Conservation (phyloP, 345 rosid species). For the Combretum micranthum region DNA sequence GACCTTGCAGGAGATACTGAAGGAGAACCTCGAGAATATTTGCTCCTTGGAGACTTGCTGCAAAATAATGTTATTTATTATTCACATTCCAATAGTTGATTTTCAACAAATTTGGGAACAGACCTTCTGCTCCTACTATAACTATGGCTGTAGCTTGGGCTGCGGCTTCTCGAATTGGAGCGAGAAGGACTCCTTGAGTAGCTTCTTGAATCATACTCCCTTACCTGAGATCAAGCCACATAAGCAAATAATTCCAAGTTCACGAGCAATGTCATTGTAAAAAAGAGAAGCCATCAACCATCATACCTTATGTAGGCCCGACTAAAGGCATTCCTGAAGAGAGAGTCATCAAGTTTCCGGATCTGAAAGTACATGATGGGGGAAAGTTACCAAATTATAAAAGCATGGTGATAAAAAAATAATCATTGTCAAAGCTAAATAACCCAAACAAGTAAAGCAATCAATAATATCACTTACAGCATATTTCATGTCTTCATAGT, state of each 20-base stretch:
- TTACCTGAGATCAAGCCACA: conserved; percentile 39
- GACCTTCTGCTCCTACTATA: conserved; percentile 62
- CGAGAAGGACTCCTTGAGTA: conserved; percentile 63
- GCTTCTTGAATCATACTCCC: conserved; percentile 62
- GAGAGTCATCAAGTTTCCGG: conserved; percentile 79
- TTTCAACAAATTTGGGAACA: conserved; percentile 3
- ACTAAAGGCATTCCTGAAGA: conserved; percentile 84
- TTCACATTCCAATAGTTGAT: not conserved
- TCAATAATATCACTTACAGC: conserved; percentile 55
- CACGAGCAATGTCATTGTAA: not conserved
- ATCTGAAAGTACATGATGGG: conserved; percentile 26
- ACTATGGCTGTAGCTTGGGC: conserved; percentile 31
- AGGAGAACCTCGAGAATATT: conserved; percentile 22
- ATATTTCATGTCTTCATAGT: conserved; percentile 87
- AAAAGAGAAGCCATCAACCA: not conserved
- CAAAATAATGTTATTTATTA: conserved; percentile 7
- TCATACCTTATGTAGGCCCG: conserved; percentile 74
- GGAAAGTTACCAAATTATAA: conserved; percentile 8
- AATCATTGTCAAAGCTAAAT: not conserved
- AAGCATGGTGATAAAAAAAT: conserved; percentile 6
- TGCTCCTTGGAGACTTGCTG: conserved; percentile 43
- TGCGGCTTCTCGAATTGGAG: conserved; percentile 39
- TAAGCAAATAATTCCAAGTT: not conserved
- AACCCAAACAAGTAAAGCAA: not conserved
- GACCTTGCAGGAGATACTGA: conserved; percentile 47